Percentiles rank a stretch among this genome's conserved stretches.
Conservation (phyloP, 768 basidiomycete species). For the Tricholoma matsutake region DNA sequence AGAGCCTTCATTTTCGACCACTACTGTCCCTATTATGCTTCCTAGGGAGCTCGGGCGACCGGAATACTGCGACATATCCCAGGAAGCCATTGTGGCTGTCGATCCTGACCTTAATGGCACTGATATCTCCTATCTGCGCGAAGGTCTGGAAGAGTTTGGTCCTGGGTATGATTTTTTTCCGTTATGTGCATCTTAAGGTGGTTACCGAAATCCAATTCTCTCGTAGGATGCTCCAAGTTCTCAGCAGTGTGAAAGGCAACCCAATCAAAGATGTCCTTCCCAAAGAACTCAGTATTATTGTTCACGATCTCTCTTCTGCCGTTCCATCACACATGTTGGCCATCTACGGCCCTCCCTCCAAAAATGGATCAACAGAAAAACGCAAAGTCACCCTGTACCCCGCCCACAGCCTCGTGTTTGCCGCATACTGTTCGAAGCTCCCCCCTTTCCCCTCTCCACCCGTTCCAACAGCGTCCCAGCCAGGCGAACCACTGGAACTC, state of each 20-base stretch:
- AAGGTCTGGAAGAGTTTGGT: slow-evolving; percentile 44
- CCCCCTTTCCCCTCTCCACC: slow-evolving; percentile 46
- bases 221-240: slow-evolving; percentile 37
- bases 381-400: slow-evolving; percentile 52
- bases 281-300: slow-evolving; percentile 38
- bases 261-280: slow-evolving; percentile 35
- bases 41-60: slow-evolving; percentile 56
- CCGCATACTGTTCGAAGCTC: slow-evolving; percentile 63
- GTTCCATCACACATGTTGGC: slow-evolving; percentile 56
- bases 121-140: slow-evolving; percentile 52
- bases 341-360: slow-evolving; percentile 28
- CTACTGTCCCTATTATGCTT: slow-evolving; percentile 31
- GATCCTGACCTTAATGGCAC: slow-evolving; percentile 47
- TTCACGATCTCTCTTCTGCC: slow-evolving; percentile 30
- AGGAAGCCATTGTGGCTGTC: slow-evolving; percentile 45
- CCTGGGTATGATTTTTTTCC: slow-evolving; percentile 30
- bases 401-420: slow-evolving; percentile 67
- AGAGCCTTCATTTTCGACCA: slow-evolving; percentile 24
- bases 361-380: slow-evolving; percentile 16
- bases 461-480: slow-evolving; percentile 24
- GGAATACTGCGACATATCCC: slow-evolving; percentile 41
- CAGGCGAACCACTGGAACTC: slow-evolving; percentile 10
- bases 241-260: slow-evolving; percentile 34
- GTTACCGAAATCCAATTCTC: slow-evolving; percentile 2
- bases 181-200: background rate